Base-by-base conservation (phyloP, 2,329 filamentous ascomycete genomes). In the Colletotrichum sp. region DNA sequence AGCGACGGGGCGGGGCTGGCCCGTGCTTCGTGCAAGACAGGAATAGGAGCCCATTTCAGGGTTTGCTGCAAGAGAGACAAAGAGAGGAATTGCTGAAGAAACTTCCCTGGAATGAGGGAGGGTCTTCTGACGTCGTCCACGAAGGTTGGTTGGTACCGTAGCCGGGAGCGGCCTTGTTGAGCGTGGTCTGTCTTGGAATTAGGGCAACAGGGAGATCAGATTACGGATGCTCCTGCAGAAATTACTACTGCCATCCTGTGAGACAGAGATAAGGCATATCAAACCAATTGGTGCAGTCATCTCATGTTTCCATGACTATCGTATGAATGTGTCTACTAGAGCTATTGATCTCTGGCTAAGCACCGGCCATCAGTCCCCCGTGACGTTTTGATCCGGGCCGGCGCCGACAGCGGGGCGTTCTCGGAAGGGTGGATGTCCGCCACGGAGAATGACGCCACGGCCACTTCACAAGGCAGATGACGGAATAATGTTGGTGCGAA, bases 401-500 rank as follows among this genome's bases (percentile, higher is more conserved):
- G 59, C 61, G 21, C 68, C 71, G 68, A 52, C 18, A 24, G 28
- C 67, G 65, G 56, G 30, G 14, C n/a, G 14, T 28, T 13, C 12
- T 38, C 56, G 66, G 64, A 43, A 32, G 3, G 38, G 58, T 62
- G 58, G 30, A 32, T 21, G 3, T 12, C 18, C 26, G 26, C 21
- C 14, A 13, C 32, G 12, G 32, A 69, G 24, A 52, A 66, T 63
- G 69, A 72, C 68, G 72, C 72, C 71, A 71, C 71, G 30, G 43
- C 38, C 56, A 69, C 18, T 13, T 52, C 28, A 61, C 26, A 61
- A 10, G 55, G 66, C 52, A 21, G 55, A 14, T 30, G 52, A 24
- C 72, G 75, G 75, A 77, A 69, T 55, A 76, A 76, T 21, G 59
- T 64, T 77, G 59, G 36, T 76, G 73, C 75, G 73, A 55, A 52